phyloP scores from a whole-genome alignment of 2,329 filamentous ascomycete species.

The Trichoderma polysporum region DNA sequence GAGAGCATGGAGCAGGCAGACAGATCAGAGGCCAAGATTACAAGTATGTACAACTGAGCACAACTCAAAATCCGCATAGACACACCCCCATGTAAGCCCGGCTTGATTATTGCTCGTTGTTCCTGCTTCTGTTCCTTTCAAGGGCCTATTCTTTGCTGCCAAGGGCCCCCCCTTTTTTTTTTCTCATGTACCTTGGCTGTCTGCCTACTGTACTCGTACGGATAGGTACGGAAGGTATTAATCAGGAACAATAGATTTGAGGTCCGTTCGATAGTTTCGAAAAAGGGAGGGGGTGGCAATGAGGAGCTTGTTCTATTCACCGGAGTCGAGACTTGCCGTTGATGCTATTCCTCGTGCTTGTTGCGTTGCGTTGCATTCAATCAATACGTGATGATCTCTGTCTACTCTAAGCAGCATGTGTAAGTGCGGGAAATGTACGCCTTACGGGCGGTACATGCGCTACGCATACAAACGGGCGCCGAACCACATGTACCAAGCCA shows the following conservation, averaged over 20 bases:
- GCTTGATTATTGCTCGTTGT: conserved; percentile 1
- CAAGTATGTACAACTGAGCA: conserved; percentile 8
- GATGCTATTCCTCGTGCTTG: background rate
- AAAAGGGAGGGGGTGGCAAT: background rate
- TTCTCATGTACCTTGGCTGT: background rate
- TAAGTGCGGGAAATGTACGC: background rate
- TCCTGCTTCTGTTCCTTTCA: background rate
- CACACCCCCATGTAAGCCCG: conserved; percentile 6
- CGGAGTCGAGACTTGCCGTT: background rate
- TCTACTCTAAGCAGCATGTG: background rate
- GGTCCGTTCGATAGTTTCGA: conserved; percentile 4
- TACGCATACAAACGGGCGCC: background rate
- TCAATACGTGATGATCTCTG: too few species aligned
- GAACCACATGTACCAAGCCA: background rate
- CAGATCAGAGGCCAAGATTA: conserved; percentile 1
- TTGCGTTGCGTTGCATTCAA: too few species aligned
- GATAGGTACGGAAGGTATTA: background rate
- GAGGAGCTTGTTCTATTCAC: too few species aligned
- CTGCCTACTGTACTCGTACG: too few species aligned
- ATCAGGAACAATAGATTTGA: conserved; percentile 1
- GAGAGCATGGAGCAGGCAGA: background rate
- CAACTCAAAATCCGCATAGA: background rate
- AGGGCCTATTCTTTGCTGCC: background rate
- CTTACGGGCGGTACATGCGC: background rate
- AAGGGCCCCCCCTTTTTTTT: background rate